phyloP scores from a whole-genome alignment of 345 rosid species.

The Populus euphratica region DNA sequence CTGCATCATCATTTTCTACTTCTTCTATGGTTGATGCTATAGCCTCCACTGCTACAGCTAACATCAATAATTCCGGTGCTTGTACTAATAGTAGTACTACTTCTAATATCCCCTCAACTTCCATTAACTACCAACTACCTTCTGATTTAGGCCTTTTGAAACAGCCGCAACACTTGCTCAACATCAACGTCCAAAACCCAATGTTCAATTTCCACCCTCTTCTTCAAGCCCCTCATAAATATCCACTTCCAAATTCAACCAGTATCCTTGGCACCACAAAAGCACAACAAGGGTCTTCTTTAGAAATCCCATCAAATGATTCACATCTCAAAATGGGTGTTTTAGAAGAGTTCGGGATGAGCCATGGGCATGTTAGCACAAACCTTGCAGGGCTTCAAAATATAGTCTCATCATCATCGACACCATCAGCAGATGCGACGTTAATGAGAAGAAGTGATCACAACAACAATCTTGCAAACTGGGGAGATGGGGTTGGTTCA shows the following conservation, averaged over 20 bases:
- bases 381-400: conserved; percentile 26
- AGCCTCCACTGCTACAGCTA: conserved; percentile 22
- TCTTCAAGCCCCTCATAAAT: conserved; percentile 45
- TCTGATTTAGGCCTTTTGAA: conserved; percentile 29
- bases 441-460: conserved; percentile 17
- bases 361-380: conserved; percentile 31
- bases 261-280: conserved; percentile 22
- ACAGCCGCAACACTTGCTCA: conserved; percentile 33
- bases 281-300: conserved; percentile 4
- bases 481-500: conserved; percentile 24
- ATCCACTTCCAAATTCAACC: conserved; percentile 35
- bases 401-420: conserved; percentile 18
- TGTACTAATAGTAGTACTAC: neutral
- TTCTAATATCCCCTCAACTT: conserved; percentile 19
- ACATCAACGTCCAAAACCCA: conserved; percentile 48
- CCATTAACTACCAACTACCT: conserved; percentile 31
- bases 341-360: conserved; percentile 46
- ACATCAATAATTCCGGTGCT: conserved; percentile 11
- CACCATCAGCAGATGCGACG: conserved; percentile 21
- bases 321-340: conserved; percentile 40
- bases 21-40: conserved; percentile 35
- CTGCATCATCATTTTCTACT: conserved; percentile 22
- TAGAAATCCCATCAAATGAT: conserved; percentile 18
- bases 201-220: conserved; percentile 60
- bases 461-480: conserved; percentile 8